These are phyloP conservation scores for Penicillium sp. DNA, from an alignment of 2,329 filamentous ascomycete species.

Conservation along the genomic window DNA sequence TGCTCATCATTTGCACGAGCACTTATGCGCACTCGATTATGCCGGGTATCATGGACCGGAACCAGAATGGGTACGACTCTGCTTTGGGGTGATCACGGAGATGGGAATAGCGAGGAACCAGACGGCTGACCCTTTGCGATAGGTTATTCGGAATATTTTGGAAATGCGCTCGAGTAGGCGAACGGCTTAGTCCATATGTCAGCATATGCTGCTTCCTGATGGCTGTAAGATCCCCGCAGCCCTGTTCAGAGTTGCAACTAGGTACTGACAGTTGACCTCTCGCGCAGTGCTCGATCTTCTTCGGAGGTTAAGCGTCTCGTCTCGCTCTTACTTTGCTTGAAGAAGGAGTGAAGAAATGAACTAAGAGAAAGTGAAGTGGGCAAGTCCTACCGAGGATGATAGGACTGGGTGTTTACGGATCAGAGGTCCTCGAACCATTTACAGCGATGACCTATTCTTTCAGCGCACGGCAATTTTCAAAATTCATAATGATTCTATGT, in stretches of 20 bases:
- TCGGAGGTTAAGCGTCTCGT: constrained; percentile 38
- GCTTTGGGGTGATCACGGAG: neutral
- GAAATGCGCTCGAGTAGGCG: constrained; percentile 92
- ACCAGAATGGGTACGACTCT: constrained; percentile 80
- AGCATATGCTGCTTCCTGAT: constrained; percentile 92
- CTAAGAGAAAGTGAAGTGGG: neutral
- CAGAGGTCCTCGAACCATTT: constrained; percentile 4
- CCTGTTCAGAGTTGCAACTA: constrained; percentile 8
- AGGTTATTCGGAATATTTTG: constrained; percentile 87
- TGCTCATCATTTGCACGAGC: constrained; percentile 94
- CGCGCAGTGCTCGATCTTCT: constrained; percentile 45
- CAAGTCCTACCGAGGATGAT: neutral
- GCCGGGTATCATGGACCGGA: constrained; percentile 86
- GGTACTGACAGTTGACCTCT: constrained; percentile 10
- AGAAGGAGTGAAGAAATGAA: constrained; percentile 1
- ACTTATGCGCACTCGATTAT: constrained; percentile 91
- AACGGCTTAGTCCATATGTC: constrained; percentile 92
- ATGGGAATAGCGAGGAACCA: neutral
- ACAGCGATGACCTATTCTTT: constrained; percentile 16
- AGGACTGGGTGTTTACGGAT: constrained; percentile 5
- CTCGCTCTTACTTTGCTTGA: constrained; percentile 1
- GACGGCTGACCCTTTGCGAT: constrained; percentile 14
- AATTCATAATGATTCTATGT: constrained; percentile 36
- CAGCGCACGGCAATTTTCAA: constrained; percentile 22
- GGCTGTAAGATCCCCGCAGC: constrained; percentile 69